Evolutionary conservation across 108 stramenopile genomes (phyloP).

Genomic region (Cyclostephanos invisitatus): DNA sequence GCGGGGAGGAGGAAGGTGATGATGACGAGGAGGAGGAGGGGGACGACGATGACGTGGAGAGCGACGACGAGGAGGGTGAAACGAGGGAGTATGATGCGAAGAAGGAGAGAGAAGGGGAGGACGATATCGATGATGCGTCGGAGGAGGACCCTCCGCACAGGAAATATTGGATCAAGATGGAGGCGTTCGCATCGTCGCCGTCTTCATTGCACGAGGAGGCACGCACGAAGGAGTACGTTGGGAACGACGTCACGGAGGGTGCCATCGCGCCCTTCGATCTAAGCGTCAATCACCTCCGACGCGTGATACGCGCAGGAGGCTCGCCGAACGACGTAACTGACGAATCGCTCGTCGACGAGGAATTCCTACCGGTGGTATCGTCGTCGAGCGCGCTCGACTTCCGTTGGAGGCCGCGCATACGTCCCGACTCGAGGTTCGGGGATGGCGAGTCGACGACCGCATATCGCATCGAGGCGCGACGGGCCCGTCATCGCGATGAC

Average conservation of each 20-base stretch:
- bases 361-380: slow-evolving; percentile 40
- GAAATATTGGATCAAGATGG: slow-evolving; percentile 32
- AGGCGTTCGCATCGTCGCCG: not conserved
- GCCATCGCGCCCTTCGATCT: slow-evolving; percentile 40
- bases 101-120: not conserved
- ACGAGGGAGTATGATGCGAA: not conserved
- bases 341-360: slow-evolving; percentile 17
- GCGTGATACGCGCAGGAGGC: slow-evolving; percentile 19
- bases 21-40: not conserved
- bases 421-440: slow-evolving; percentile 5
- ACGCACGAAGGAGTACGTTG: not conserved
- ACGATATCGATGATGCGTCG: not conserved
- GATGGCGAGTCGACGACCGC: slow-evolving; percentile 27
- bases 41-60: not conserved
- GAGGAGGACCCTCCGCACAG: not conserved
- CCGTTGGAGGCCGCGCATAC: slow-evolving; percentile 38
- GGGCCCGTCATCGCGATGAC: not conserved
- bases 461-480: slow-evolving; percentile 34
- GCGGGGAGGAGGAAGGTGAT: not conserved
- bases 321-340: slow-evolving; percentile 24
- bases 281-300: slow-evolving; percentile 47
- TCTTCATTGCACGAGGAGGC: not conserved
- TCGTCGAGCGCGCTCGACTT: slow-evolving; percentile 27
- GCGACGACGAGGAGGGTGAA: not conserved
- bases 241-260: slow-evolving; percentile 3